phyloP scores from a whole-genome alignment of 495 filamentous ascomycete genomes.

The Penicillium roqueforti region DNA sequence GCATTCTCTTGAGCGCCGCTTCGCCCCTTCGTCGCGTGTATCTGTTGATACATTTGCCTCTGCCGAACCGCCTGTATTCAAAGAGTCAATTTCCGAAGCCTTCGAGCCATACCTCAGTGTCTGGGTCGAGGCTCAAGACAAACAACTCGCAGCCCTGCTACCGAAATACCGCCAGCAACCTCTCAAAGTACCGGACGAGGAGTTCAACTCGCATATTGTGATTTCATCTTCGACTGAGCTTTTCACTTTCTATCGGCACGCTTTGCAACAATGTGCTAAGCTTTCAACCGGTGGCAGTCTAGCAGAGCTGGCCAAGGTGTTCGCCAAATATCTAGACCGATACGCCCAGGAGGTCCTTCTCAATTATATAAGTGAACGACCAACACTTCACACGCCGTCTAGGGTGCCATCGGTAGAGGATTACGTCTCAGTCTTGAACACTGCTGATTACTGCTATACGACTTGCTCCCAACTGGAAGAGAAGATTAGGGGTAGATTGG shows the following conservation, averaged over 20 bases:
- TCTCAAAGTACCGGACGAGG: slow-evolving; percentile 76
- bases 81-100: slow-evolving; percentile 90
- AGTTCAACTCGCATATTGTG: slow-evolving; percentile 86
- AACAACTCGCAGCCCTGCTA: slow-evolving; percentile 77
- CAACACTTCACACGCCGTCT: slow-evolving; percentile 45
- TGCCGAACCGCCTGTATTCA: slow-evolving; percentile 72
- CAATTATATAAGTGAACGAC: slow-evolving; percentile 63
- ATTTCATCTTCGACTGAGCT: slow-evolving; percentile 92
- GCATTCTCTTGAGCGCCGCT: slow-evolving; percentile 81
- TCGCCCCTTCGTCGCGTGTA: slow-evolving; percentile 70
- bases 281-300: slow-evolving; percentile 84
- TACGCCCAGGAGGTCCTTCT: slow-evolving; percentile 93
- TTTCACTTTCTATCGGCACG: slow-evolving; percentile 91
- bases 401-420: slow-evolving; percentile 66
- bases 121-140: slow-evolving; percentile 96
- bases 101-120: slow-evolving; percentile 96
- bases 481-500: slow-evolving; percentile 86
- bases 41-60: slow-evolving; percentile 91
- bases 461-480: slow-evolving; percentile 91
- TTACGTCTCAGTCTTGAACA: slow-evolving; percentile 82
- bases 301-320: slow-evolving; percentile 76
- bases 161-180: slow-evolving; percentile 87
- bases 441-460: slow-evolving; percentile 93
- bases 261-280: slow-evolving; percentile 91
- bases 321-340: slow-evolving; percentile 91